Conservation (phyloP, 257 asterid genomes). For the Prunella vulgaris region DNA sequence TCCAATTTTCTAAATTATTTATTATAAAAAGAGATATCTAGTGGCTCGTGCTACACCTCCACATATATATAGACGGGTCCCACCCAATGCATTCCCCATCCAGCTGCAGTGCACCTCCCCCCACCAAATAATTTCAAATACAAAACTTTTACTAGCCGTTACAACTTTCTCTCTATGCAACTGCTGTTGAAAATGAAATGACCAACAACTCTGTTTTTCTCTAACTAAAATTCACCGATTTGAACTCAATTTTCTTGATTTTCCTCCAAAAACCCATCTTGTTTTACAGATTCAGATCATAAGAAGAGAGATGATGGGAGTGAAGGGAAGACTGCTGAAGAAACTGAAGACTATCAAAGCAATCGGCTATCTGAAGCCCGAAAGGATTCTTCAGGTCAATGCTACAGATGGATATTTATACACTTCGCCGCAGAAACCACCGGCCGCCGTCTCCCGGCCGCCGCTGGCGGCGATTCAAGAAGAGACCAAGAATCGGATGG, state of each 20-base stretch:
- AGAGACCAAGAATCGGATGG: constrained; percentile 22
- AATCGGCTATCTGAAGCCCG: constrained; percentile 68
- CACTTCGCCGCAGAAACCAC: constrained; percentile 31
- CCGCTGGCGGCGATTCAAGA: constrained; percentile 36
- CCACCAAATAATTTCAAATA: constrained; percentile 45
- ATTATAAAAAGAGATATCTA: no score
- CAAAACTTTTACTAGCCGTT: constrained; percentile 64
- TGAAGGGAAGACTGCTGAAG: constrained; percentile 81
- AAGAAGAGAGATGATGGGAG: constrained; percentile 44
- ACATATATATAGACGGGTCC: neutral
- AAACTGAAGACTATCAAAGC: constrained; percentile 72
- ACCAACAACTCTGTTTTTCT: neutral
- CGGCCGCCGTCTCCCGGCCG: constrained; percentile 25
- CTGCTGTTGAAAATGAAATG: constrained; percentile 6
- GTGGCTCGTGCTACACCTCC: neutral
- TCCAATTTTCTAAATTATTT: neutral
- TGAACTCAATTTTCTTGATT: constrained; percentile 11
- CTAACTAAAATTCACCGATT: neutral
- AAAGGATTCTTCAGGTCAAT: constrained; percentile 53
- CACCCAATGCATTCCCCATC: no score
- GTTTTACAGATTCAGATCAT: no score
- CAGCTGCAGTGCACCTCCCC: constrained; percentile 41
- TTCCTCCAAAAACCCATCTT: no score
- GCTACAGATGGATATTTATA: constrained; percentile 52
- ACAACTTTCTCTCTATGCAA: constrained; percentile 3